These are phyloP conservation scores for Emergomyces pasteurianus DNA, from an alignment of 2,329 filamentous ascomycete genomes.

Conservation along the genomic window DNA sequence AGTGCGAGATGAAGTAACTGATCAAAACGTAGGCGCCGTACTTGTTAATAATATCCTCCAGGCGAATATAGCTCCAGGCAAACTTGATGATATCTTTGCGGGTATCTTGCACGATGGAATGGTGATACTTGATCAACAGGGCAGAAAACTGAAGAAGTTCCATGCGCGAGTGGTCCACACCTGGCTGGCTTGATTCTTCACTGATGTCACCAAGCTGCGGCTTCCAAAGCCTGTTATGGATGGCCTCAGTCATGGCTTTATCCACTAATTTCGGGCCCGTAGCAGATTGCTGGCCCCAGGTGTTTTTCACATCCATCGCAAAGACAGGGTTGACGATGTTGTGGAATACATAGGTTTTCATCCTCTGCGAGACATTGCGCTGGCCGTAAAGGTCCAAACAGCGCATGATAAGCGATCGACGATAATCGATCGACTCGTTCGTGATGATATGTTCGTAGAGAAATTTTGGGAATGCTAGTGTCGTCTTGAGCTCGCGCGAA, in stretches of 20 bases:
- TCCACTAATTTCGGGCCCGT: constrained; percentile 67
- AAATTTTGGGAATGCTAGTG: constrained; percentile 64
- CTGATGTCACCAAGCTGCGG: constrained; percentile 68
- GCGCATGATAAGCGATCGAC: constrained; percentile 67
- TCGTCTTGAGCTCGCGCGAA: constrained; percentile 65
- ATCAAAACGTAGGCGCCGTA: constrained; percentile 96
- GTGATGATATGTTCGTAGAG: constrained; percentile 78
- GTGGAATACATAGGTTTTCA: constrained; percentile 85
- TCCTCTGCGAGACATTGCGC: constrained; percentile 68
- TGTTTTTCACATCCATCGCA: constrained; percentile 86
- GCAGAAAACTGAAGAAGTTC: constrained; percentile 91
- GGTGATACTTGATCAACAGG: constrained; percentile 89
- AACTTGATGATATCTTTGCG: constrained; percentile 99
- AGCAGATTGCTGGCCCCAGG: constrained; percentile 47
- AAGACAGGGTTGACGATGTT: constrained; percentile 92
- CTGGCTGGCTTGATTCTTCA: constrained; percentile 72
- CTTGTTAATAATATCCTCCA: constrained; percentile 99
- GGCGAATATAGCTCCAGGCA: constrained; percentile 92
- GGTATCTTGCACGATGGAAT: constrained; percentile 73
- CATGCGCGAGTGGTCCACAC: constrained; percentile 91
- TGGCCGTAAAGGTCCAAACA: constrained; percentile 80
- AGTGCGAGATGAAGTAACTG: constrained; percentile 93
- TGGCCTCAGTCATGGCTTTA: constrained; percentile 71
- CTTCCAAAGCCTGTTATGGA: constrained; percentile 90
- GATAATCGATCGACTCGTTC: constrained; percentile 74